Percentiles rank a stretch among this genome's conserved stretches.
These are phyloP conservation scores for Isatis tinctoria DNA, from an alignment of 345 rosid genomes.

Conservation along the genomic window DNA sequence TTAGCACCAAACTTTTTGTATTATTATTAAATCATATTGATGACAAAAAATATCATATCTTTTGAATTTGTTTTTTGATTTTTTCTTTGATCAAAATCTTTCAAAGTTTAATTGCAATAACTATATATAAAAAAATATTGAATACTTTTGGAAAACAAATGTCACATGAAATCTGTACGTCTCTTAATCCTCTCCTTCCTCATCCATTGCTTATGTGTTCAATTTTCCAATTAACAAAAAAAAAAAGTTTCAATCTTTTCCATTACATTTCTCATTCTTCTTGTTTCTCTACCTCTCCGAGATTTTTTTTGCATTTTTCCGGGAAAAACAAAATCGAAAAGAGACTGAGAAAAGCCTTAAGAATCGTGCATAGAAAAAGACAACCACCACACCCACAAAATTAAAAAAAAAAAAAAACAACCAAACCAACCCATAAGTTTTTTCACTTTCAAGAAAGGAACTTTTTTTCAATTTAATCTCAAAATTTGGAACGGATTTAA, in stretches of 20 bases:
- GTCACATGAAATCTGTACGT: constrained; percentile 32
- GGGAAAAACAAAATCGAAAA: neutral
- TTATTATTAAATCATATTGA: neutral
- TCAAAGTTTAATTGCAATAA: neutral
- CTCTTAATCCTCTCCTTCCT: constrained; percentile 22
- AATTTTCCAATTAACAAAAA: neutral
- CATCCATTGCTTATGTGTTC: constrained; percentile 14
- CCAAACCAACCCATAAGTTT: no score
- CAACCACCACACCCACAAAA: constrained; percentile 11
- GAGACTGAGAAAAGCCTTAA: constrained; percentile 1
- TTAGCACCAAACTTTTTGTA: no score
- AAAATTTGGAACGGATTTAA: no score
- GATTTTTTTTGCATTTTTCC: neutral
- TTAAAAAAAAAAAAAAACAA: neutral
- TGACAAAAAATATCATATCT: no score
- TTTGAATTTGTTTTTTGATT: neutral
- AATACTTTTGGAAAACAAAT: neutral
- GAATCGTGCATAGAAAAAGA: neutral
- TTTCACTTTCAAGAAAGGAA: no score
- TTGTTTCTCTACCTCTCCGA: neutral
- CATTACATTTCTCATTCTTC: neutral
- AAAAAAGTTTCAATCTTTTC: neutral
- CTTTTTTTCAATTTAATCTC: neutral
- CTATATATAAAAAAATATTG: neutral
- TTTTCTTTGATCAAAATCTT: neutral